Evolutionary conservation across 495 filamentous ascomycete genomes (phyloP).

Genomic region (Usnea hakonensis): DNA sequence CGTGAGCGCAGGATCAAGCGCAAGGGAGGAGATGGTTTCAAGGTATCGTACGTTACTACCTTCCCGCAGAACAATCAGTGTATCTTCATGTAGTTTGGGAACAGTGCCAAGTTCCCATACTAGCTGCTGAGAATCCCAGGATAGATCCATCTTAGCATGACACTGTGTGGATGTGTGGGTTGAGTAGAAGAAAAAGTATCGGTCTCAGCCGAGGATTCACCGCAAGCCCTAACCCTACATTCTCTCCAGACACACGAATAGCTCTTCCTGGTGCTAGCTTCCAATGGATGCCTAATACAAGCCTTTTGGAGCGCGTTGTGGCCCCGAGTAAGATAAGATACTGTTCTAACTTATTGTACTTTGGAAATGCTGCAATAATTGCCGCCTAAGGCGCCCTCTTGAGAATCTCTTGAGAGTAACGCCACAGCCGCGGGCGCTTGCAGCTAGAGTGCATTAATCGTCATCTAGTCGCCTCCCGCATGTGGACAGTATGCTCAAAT

Average conservation of each 20-base stretch:
- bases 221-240: too few relatives aligned
- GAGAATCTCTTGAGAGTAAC: too few relatives aligned
- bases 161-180: neutral
- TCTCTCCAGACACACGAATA: too few relatives aligned
- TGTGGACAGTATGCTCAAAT: neutral
- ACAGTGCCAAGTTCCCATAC: slow-evolving; percentile 21
- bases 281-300: too few relatives aligned
- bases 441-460: neutral
- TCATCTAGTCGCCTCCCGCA: neutral
- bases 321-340: too few relatives aligned
- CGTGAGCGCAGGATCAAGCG: slow-evolving; percentile 58
- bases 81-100: slow-evolving; percentile 56
- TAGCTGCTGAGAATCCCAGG: slow-evolving; percentile 12
- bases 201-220: neutral
- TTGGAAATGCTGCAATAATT: too few relatives aligned
- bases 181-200: neutral
- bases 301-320: too few relatives aligned
- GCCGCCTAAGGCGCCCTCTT: neutral
- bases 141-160: slow-evolving; percentile 15
- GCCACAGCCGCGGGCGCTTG: neutral
- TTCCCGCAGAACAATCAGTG: slow-evolving; percentile 55
- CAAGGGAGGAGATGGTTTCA: slow-evolving; percentile 56
- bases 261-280: too few relatives aligned
- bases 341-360: too few relatives aligned
- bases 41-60: slow-evolving; percentile 58